Conservation (phyloP, 2,329 filamentous ascomycete species). For the Penicillium sp. region DNA sequence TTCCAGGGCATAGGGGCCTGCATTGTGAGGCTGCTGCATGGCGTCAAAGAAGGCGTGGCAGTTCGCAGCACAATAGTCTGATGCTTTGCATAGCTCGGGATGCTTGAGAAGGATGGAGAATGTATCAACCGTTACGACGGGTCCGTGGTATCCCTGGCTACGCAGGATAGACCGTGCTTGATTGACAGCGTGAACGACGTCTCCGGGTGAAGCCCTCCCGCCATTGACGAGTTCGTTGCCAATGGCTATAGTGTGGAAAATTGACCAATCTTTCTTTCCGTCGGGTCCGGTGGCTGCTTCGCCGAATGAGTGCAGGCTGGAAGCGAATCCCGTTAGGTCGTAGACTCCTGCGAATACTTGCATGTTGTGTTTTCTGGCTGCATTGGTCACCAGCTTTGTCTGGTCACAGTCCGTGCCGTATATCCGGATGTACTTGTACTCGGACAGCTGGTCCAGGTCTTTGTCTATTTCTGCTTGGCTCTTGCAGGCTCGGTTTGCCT, state of each 20-base stretch:
- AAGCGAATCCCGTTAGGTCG: slow-evolving; percentile 53
- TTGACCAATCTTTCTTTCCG: slow-evolving; percentile 54
- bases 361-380: slow-evolving; percentile 59
- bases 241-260: slow-evolving; percentile 66
- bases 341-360: slow-evolving; percentile 73
- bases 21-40: slow-evolving; percentile 53
- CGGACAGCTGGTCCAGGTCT: slow-evolving; percentile 58
- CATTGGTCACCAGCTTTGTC: slow-evolving; percentile 56
- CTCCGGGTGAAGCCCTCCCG: slow-evolving; percentile 48
- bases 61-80: slow-evolving; percentile 77
- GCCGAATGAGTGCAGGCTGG: slow-evolving; percentile 59
- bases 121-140: slow-evolving; percentile 75
- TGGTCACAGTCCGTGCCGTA: slow-evolving; percentile 80
- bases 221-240: slow-evolving; percentile 77
- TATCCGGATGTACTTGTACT: slow-evolving; percentile 63
- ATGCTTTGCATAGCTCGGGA: slow-evolving; percentile 63
- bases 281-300: slow-evolving; percentile 47
- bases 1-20: slow-evolving; percentile 62
- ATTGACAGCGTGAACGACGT: slow-evolving; percentile 55
- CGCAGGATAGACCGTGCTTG: slow-evolving; percentile 56
- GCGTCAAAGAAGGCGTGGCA: slow-evolving; percentile 78
- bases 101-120: slow-evolving; percentile 63
- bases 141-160: slow-evolving; percentile 61
- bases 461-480: slow-evolving; percentile 54
- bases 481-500: slow-evolving; percentile 60